Base-by-base conservation (phyloP, 2,329 filamentous ascomycete species). In the Colletotrichum orchidophilum region DNA sequence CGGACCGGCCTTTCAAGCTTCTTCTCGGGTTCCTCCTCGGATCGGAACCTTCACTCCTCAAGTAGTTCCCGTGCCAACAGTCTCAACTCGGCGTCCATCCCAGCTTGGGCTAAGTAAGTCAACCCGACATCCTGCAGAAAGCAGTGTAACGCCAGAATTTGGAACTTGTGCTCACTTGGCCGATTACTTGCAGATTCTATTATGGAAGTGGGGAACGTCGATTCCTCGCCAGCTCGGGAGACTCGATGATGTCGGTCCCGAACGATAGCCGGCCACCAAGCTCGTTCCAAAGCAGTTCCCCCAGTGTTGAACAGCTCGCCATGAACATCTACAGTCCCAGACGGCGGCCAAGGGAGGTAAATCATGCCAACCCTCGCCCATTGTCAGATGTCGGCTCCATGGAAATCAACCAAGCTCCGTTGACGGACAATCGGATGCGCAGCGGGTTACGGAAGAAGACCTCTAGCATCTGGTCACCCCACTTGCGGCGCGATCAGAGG, bases 391-490 rank as follows among this genome's bases (percentile, higher is more conserved):
- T 76, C 15, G 80, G 75, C 21, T 86, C 85, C n/a, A 80, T 88
- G 78, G 85, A 86, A 26, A 86, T 86, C 42, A 78, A 77, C 4
- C 80, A 82, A 8, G 67, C 60, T 9, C 65, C 73, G 68, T 42
- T 70, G 64, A 29, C 72, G 66, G 18, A 77, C 75, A 35, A 73
- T 79, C 42, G 76, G 73, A 42, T 79, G 13, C 79, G 77, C 18
- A 76, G 76, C 12, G 75, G 78, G 13, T 74, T 82, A 15, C 80
- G 78, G 74, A 87, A 87, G 78, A 87, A 87, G 75, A 84, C 86
- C 63, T 88, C 91, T 46, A 87, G 89, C 74, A 86, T 93, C 73
- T 94, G 92, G 91, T 94, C 92, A 3, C 93, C 93, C 11, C 93
- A 95, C 80, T 82, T 95, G 33, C 87, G 87, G 61, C 83, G 85